Percentiles rank a stretch among this genome's conserved stretches.
Evolutionary conservation across 805 yeast genomes (phyloP).

Genomic region (Brettanomyces sp.): DNA sequence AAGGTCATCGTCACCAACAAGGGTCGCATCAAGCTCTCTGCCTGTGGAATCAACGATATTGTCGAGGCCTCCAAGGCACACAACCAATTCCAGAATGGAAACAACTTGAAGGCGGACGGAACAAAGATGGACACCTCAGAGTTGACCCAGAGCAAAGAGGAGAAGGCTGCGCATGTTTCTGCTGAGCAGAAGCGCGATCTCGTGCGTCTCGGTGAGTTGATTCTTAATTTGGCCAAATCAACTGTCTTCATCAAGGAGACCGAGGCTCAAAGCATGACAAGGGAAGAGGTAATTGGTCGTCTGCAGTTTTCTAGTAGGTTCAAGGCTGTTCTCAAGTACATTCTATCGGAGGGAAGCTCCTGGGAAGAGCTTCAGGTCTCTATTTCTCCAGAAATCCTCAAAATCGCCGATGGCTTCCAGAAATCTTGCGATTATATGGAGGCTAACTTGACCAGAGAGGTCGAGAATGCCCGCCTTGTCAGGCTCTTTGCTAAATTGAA

Average conservation of each 20-base stretch:
- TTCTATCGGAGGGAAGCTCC: constrained; percentile 20
- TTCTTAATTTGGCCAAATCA: constrained; percentile 43
- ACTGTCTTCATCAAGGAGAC: constrained; percentile 15
- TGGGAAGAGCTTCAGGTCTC: constrained; percentile 27
- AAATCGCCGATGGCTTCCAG: constrained; percentile 40
- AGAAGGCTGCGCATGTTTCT: constrained; percentile 18
- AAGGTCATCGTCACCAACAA: constrained; percentile 68
- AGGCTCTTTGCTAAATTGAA: constrained; percentile 75
- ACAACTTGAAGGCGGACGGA: constrained; percentile 9
- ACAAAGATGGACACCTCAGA: background rate
- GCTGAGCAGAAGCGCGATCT: constrained; percentile 43
- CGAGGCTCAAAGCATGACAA: constrained; percentile 9
- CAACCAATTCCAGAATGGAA: constrained; percentile 17
- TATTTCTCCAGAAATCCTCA: constrained; percentile 37
- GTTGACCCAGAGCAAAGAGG: constrained; percentile 4
- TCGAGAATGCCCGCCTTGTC: constrained; percentile 83
- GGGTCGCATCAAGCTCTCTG: constrained; percentile 61
- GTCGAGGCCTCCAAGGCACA: constrained; percentile 30
- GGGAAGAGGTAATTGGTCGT: constrained; percentile 17
- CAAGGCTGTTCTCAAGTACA: constrained; percentile 32
- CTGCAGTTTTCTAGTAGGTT: constrained; percentile 36
- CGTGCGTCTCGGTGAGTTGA: constrained; percentile 45
- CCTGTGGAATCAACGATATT: constrained; percentile 66
- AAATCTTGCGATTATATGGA: constrained; percentile 50
- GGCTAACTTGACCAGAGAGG: constrained; percentile 53